Base-by-base conservation (phyloP, 805 yeast genomes). In the Ogataea siamensis region DNA sequence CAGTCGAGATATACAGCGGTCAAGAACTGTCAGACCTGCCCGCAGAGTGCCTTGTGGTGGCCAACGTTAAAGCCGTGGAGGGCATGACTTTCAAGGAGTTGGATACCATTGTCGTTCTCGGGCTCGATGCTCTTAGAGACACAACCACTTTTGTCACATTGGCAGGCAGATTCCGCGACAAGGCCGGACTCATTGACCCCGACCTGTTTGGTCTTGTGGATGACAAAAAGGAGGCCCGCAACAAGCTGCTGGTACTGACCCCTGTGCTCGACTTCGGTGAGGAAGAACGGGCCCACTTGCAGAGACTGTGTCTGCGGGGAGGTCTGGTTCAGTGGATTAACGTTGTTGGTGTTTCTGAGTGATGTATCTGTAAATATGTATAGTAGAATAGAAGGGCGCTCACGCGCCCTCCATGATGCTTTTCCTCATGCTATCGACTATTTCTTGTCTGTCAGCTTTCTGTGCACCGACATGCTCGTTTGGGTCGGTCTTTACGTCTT, bases 211-310 rank as follows among this genome's bases (percentile, higher is more conserved):
- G 51, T 2, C 15, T 42, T 5, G 50, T 53, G 31, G 41, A 50
- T 3, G 49, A 39, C 5, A 5, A 29, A 1, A 19, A 16, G 2
- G 31, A 20, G 2, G 13, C 27, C 5, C 13, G 37, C 2, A 46
- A 48, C 14, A 33, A 34, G 5, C 8, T 46, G n/a, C 34, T 47
- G 16, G 20, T 59, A 7, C 32, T 59, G 16, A 45, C 50, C 12
- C 36, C 58, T 0, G 40, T 45, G 15, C 36, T 44, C 0, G 62
- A 56, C 39, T 51, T 61, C 35, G 58, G 50, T 2, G 24, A 37
- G 25, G 33, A 47, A 28, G 68, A 64, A 29, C 49, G 68, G 39
- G 54, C 52, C 34, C 55, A 54, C 16, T 37, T 63, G 5, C 62
- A 57, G 33, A 53, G 67, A 32, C 37, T 55, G 11, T 45, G 54